Evolutionary conservation across 2,329 filamentous ascomycete genomes (phyloP).

Genomic region (Paracoccidioides lutzii): DNA sequence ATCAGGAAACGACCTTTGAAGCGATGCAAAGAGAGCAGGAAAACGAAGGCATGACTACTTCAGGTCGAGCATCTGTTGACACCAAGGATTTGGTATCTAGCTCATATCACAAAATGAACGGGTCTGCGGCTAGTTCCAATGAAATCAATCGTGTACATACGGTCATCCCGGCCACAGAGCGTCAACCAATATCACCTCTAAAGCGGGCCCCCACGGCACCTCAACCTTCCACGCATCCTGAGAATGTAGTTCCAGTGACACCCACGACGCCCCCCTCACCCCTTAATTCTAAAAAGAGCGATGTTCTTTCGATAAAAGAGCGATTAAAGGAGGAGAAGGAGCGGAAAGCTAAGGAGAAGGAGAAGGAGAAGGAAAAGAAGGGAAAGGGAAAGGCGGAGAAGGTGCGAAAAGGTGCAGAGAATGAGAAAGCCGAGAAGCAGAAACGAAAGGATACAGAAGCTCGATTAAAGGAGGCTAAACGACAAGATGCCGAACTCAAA

Average conservation of each 20-base stretch:
- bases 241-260: constrained; percentile 20
- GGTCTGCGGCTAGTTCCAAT: constrained; percentile 17
- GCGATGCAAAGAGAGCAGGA: constrained; percentile 67
- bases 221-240: constrained; percentile 33
- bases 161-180: constrained; percentile 26
- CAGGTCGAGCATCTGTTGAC: constrained; percentile 36
- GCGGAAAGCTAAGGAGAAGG: constrained; percentile 39
- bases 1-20: constrained; percentile 73
- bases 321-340: constrained; percentile 45
- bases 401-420: too few species aligned
- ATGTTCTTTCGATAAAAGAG: constrained; percentile 57
- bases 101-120: constrained; percentile 20
- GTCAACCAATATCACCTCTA: constrained; percentile 21
- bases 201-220: constrained; percentile 32
- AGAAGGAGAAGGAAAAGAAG: constrained; percentile 38
- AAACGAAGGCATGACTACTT: constrained; percentile 47
- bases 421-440: constrained; percentile 36
- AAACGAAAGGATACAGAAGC: constrained; percentile 44
- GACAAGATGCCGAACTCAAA: constrained; percentile 50
- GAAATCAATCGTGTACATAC: constrained; percentile 29
- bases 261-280: constrained; percentile 20
- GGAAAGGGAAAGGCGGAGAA: constrained; percentile 45
- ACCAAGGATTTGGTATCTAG: constrained; percentile 15
- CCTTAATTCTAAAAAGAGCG: constrained; percentile 36
- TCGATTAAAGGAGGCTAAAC: constrained; percentile 44